These are phyloP conservation scores for Metschnikowia dekortorum DNA, from an alignment of 805 yeast genomes.

Conservation along the genomic window DNA sequence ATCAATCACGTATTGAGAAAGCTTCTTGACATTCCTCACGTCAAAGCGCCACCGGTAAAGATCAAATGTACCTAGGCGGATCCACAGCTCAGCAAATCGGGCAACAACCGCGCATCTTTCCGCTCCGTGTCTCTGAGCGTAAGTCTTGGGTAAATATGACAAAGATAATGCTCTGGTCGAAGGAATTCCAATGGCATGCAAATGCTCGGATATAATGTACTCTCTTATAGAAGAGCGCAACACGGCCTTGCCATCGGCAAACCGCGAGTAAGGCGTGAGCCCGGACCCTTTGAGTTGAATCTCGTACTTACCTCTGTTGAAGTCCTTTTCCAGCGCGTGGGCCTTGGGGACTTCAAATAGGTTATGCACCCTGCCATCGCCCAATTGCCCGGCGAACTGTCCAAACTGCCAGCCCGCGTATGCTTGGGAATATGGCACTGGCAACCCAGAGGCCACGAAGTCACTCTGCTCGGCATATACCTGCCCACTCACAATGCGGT, in stretches of 20 bases:
- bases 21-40: conserved; percentile 51
- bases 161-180: conserved; percentile 79
- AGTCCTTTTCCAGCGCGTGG: neutral
- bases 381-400: conserved; percentile 92
- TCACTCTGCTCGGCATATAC: conserved; percentile 21
- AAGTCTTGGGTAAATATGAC: conserved; percentile 66
- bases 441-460: conserved; percentile 20
- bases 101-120: conserved; percentile 85
- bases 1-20: conserved; percentile 70
- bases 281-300: conserved; percentile 92
- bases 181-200: conserved; percentile 79
- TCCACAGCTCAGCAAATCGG: conserved; percentile 81
- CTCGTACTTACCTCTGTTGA: conserved; percentile 46
- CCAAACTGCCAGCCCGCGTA: conserved; percentile 98
- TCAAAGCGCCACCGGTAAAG: conserved; percentile 72
- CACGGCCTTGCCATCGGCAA: conserved; percentile 96
- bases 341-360: conserved; percentile 62
- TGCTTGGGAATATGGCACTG: conserved; percentile 82
- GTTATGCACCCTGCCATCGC: conserved; percentile 89
- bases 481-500: conserved; percentile 60
- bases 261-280: conserved; percentile 83
- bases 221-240: conserved; percentile 84
- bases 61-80: conserved; percentile 86
- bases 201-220: conserved; percentile 76
- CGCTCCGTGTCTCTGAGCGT: conserved; percentile 64